Base-by-base conservation (phyloP, 768 basidiomycete species). In the Crepidotus variabilis region DNA sequence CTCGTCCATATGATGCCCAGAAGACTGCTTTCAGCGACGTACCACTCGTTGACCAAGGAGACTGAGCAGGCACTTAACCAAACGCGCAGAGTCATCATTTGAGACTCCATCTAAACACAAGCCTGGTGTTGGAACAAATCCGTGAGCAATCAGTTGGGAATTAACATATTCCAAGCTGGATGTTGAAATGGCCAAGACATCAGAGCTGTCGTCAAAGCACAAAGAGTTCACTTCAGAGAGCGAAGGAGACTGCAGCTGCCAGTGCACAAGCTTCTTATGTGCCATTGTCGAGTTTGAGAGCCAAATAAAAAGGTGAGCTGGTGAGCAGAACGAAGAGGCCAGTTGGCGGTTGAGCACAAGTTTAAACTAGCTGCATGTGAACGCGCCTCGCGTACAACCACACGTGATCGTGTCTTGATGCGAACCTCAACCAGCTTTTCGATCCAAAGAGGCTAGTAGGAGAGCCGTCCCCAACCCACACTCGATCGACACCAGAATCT, bases 21-120 rank as follows among this genome's bases (percentile, higher is more conserved):
- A 45, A 28, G 20, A 13, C 39, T 33, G 18, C 18, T 24, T 39
- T 43, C 43, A 24, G 21, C 9, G 11, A 79, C 88, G 58, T 66
- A 94, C 92, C 67, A 90, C 74, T 64, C 92, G 75, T 69, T 92
- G 89, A 55, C 86, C 77, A 45, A 94, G 75, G 78, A 94, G 79
- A 1, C 79, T 78, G 5, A 92, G 72, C n/a, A 94, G 61, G 69
- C 90, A 92, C 68, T 89, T 92, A 2, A 86, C 79, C 21, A 86
- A 71, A 21, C 72, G 72, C 18, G 87, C 84, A 16, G 78, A 75
- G 33, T 87, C 78, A 2, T 77, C 67, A 49, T 76, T 77, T 0
- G 82, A 76, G 11, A 87, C 69, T 0, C 87, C 87, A 0, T 89
- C 88, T 35, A 94, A 72, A 11, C 76, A 82, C 18, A 94, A 70